phyloP scores from a whole-genome alignment of 352 stramenopile genomes.

The Phytopythium montanum region DNA sequence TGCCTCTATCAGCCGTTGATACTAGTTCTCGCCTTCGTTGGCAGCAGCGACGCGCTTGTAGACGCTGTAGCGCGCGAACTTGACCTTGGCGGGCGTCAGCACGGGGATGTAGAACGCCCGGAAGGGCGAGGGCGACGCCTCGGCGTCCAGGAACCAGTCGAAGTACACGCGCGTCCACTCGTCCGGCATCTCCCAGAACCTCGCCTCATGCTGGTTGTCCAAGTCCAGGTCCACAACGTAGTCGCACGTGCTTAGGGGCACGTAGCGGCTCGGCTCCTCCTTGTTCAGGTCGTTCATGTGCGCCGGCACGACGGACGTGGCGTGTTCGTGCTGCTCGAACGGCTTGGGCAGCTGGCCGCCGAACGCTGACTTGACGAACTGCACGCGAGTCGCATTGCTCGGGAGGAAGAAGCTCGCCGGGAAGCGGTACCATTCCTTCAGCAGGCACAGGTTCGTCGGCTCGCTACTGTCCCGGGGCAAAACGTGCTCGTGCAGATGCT shows the following conservation, averaged over 20 bases:
- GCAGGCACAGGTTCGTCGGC: constrained; percentile 85
- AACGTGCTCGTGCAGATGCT: constrained; percentile 56
- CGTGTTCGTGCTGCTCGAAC: constrained; percentile 76
- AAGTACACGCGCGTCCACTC: constrained; percentile 52
- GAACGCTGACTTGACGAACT: constrained; percentile 94
- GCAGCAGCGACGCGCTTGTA: constrained; percentile 44
- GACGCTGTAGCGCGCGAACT: constrained; percentile 57
- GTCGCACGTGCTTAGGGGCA: constrained; percentile 75
- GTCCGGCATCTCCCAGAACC: constrained; percentile 51
- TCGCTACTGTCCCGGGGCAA: constrained; percentile 33
- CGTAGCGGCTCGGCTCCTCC: constrained; percentile 89
- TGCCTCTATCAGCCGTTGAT: neutral
- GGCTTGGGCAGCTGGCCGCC: constrained; percentile 91
- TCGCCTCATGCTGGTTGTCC: constrained; percentile 52
- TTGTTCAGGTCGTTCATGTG: constrained; percentile 95
- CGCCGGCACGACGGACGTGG: constrained; percentile 51
- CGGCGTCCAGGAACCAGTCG: constrained; percentile 58
- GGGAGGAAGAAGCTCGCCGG: constrained; percentile 96
- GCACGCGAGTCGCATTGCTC: constrained; percentile 61
- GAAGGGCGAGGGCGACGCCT: constrained; percentile 56
- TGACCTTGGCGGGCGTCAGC: constrained; percentile 46
- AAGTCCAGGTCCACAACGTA: constrained; percentile 89
- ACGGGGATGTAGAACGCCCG: constrained; percentile 79
- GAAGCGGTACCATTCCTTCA: constrained; percentile 98
- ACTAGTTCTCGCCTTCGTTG: neutral